phyloP scores from a whole-genome alignment of 2,329 filamentous ascomycete species.

The Neofusicoccum kwambonambiense region DNA sequence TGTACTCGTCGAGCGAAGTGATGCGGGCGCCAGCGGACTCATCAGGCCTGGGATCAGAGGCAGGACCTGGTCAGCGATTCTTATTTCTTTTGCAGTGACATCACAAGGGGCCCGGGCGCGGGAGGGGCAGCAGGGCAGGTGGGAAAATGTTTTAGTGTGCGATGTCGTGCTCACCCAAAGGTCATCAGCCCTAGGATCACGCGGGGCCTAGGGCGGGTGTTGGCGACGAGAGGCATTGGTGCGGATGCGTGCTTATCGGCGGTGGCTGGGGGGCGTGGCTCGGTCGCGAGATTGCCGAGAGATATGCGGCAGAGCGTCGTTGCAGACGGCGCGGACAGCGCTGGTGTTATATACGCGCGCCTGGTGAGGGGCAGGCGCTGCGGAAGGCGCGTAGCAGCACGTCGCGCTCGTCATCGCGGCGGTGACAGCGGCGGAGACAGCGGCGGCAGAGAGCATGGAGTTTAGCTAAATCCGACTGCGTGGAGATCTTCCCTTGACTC shows the following conservation, averaged over 20 bases:
- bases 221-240: conserved; percentile 42
- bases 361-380: not conserved
- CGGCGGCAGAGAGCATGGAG: not conserved
- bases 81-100: not conserved
- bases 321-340: not conserved
- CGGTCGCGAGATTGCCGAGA: conserved; percentile 4
- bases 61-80: not conserved
- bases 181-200: conserved; percentile 86
- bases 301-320: not conserved
- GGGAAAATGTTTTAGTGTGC: not conserved
- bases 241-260: not conserved
- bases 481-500: conserved; percentile 6
- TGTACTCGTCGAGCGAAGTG: conserved; percentile 68
- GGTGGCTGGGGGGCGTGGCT: not conserved
- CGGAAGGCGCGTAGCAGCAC: not conserved
- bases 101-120: not conserved
- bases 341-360: not conserved
- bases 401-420: conserved; percentile 3
- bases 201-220: conserved; percentile 55
- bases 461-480: conserved; percentile 4
- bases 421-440: not conserved
- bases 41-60: conserved; percentile 47
- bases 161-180: conserved; percentile 54
- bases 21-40: conserved; percentile 66
- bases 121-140: not conserved